A percentile compares a stretch with the other conserved stretches of the same genome.
Evolutionary conservation across 2,329 filamentous ascomycete species (phyloP).

Genomic region (Calonectria montana): DNA sequence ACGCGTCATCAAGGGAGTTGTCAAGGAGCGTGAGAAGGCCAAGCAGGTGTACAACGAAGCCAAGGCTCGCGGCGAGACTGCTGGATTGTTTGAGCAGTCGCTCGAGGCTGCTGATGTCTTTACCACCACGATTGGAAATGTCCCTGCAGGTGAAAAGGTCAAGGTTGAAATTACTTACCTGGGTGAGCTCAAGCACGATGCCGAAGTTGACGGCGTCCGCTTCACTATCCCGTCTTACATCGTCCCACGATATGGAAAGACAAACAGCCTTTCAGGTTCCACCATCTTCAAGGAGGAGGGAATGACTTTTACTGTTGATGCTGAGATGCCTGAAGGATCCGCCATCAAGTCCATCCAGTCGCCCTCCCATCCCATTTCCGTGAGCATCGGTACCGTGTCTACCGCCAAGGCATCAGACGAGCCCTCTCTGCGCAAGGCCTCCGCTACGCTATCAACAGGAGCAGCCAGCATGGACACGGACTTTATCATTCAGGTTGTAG

Average conservation of each 20-base stretch:
- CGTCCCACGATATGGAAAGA: slow-evolving; percentile 71
- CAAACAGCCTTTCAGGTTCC: slow-evolving; percentile 21
- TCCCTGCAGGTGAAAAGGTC: slow-evolving; percentile 68
- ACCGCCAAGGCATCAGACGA: slow-evolving; percentile 52
- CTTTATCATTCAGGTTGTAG: slow-evolving; percentile 74
- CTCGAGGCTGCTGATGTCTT: slow-evolving; percentile 73
- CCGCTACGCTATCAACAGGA: slow-evolving; percentile 67
- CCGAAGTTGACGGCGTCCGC: slow-evolving; percentile 73
- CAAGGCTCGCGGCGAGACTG: slow-evolving; percentile 67
- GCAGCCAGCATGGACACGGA: slow-evolving; percentile 69
- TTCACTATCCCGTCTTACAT: slow-evolving; percentile 77
- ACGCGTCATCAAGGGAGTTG: slow-evolving; percentile 70
- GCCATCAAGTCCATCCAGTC: slow-evolving; percentile 73
- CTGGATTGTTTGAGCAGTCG: slow-evolving; percentile 74
- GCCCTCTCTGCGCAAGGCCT: slow-evolving; percentile 69
- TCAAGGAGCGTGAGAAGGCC: slow-evolving; percentile 74
- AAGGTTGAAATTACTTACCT: slow-evolving; percentile 73
- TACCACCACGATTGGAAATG: slow-evolving; percentile 74
- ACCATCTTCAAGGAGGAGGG: slow-evolving; percentile 21
- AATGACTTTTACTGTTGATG: slow-evolving; percentile 49
- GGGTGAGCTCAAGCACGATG: slow-evolving; percentile 78
- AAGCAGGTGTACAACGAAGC: slow-evolving; percentile 70
- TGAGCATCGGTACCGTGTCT: slow-evolving; percentile 69
- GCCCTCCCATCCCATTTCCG: slow-evolving; percentile 74
- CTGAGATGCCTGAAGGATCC: slow-evolving; percentile 62